Conservation (phyloP, 768 basidiomycete species). For the Asterophora parasitica region DNA sequence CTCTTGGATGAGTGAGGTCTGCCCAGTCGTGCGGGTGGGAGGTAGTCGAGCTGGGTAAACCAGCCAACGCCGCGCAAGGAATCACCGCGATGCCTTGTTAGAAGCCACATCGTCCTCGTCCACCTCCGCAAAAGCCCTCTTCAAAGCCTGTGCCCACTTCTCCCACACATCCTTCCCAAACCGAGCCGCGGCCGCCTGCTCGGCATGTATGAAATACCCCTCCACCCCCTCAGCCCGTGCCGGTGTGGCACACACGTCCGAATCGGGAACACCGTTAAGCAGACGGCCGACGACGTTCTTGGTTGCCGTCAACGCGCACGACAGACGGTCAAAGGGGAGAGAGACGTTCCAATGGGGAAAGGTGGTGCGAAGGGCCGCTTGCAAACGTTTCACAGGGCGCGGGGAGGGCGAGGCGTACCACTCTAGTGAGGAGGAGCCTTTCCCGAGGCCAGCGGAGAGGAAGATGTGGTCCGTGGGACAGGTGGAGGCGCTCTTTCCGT, state of each 20-base stretch:
- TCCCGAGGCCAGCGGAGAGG: constrained; percentile 43
- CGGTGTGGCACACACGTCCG: constrained; percentile 25
- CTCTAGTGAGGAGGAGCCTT: constrained; percentile 20
- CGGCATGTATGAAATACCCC: constrained; percentile 40
- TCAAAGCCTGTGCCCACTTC: constrained; percentile 31
- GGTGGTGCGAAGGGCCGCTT: constrained; percentile 20
- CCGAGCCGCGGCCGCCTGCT: constrained; percentile 30
- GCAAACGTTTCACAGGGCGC: constrained; percentile 34
- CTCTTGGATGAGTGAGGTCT: no score
- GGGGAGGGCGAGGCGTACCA: constrained; percentile 36
- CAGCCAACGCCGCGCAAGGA: no score
- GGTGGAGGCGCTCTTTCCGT: constrained; percentile 37
- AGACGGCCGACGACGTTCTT: constrained; percentile 42
- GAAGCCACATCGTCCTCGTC: no score
- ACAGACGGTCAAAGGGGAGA: constrained; percentile 36
- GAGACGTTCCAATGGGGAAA: constrained; percentile 36
- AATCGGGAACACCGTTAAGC: constrained; percentile 31
- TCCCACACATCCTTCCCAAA: constrained; percentile 16
- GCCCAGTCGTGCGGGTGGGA: no score
- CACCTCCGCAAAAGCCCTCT: constrained; percentile 23
- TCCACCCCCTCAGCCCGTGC: constrained; percentile 22
- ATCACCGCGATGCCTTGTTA: no score
- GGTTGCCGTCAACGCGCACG: constrained; percentile 38
- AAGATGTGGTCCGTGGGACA: constrained; percentile 38
- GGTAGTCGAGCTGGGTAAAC: no score